phyloP scores from a whole-genome alignment of 768 basidiomycete species.

The Phlebiopsis gigantea region DNA sequence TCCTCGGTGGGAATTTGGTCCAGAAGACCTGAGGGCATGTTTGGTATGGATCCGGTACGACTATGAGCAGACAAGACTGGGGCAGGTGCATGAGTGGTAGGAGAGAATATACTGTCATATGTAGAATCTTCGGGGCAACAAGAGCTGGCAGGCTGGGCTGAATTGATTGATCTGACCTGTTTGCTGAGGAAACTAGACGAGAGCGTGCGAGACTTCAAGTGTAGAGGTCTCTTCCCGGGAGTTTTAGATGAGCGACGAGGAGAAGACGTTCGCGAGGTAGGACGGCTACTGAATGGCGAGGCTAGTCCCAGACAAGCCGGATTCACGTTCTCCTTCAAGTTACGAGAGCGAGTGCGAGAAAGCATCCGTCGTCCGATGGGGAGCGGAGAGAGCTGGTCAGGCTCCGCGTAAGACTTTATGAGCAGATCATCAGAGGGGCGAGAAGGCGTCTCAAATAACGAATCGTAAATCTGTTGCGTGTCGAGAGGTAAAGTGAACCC shows the following conservation, averaged over 20 bases:
- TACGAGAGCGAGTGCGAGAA: conserved; percentile 36
- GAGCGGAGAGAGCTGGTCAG: conserved; percentile 38
- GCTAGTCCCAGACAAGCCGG: conserved; percentile 26
- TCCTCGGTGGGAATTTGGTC: conserved; percentile 16
- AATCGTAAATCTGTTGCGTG: conserved; percentile 7
- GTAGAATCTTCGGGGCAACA: not conserved
- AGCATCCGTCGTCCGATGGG: conserved; percentile 30
- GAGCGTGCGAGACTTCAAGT: conserved; percentile 35
- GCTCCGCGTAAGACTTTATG: conserved; percentile 15
- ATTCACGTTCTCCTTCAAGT: conserved; percentile 34
- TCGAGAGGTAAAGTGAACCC: conserved; percentile 4
- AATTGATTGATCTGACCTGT: not conserved
- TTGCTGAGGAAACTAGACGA: conserved; percentile 21
- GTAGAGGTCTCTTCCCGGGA: conserved; percentile 20
- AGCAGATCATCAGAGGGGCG: conserved; percentile 12
- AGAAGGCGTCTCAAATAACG: conserved; percentile 10
- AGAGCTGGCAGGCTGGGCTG: not conserved
- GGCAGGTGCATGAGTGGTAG: conserved; percentile 1
- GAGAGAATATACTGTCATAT: conserved; percentile 4
- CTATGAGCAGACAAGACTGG: conserved; percentile 7
- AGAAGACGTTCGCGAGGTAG: conserved; percentile 35
- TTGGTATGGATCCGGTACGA: conserved; percentile 24
- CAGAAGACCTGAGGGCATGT: conserved; percentile 11
- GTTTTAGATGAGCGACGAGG: conserved; percentile 23
- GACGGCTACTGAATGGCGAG: conserved; percentile 44